Conservation (phyloP, 2,329 filamentous ascomycete species). For the Sarocladium oryzae region DNA sequence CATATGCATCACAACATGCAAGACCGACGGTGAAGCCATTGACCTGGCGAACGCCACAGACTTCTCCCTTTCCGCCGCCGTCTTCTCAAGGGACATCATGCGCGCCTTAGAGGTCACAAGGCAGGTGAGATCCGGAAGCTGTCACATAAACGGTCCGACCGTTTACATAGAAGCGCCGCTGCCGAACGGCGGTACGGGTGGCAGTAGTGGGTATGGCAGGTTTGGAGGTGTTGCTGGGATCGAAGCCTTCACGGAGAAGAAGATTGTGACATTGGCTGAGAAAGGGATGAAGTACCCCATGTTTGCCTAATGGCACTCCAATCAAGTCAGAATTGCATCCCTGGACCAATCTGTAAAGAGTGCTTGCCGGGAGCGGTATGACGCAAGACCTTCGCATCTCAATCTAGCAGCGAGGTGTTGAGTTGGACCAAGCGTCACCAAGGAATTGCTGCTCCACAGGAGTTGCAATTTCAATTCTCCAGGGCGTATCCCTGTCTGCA, state of each 20-base stretch:
- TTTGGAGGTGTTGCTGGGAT: constrained; percentile 30
- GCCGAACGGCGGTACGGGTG: constrained; percentile 35
- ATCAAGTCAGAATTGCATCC: too few relatives aligned
- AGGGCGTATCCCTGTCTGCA: too few relatives aligned
- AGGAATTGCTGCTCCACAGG: too few relatives aligned
- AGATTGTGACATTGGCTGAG: constrained; percentile 25
- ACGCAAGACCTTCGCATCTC: too few relatives aligned
- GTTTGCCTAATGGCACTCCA: not conserved
- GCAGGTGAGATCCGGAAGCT: constrained; percentile 48
- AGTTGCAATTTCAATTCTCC: too few relatives aligned
- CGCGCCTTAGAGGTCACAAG: constrained; percentile 44
- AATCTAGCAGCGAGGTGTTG: too few relatives aligned
- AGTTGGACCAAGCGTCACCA: too few relatives aligned
- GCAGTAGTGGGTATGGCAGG: constrained; percentile 35
- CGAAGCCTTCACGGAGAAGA: constrained; percentile 29
- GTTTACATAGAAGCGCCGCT: constrained; percentile 36
- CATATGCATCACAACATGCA: constrained; percentile 52
- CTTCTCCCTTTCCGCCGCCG: constrained; percentile 57
- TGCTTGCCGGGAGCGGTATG: too few relatives aligned
- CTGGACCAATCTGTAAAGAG: too few relatives aligned
- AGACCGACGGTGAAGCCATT: constrained; percentile 56
- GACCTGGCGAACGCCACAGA: constrained; percentile 62
- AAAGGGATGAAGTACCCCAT: constrained; percentile 18
- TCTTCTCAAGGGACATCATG: constrained; percentile 58
- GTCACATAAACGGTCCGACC: constrained; percentile 37